Evolutionary conservation across 257 asterid species (phyloP), one percentile per base, ranked within the genome.

Genomic region (Solanum tacnaense): DNA sequence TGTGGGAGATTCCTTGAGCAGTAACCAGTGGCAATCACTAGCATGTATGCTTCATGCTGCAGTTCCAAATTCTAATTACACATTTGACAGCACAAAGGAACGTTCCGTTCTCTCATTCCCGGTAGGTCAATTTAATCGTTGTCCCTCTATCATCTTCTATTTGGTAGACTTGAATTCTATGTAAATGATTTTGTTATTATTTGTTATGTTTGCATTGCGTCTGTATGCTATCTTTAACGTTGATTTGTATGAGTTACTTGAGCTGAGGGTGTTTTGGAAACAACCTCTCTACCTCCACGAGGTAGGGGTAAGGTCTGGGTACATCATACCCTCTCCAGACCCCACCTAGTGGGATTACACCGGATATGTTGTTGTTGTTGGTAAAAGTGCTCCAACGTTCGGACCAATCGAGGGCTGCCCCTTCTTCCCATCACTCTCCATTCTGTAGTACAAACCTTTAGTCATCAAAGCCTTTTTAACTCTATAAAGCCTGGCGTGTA

Each of bases 1-100:
- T 85, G 98, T 95, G 27, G 98, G 98, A 44, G 98, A 95, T 86
- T 95, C 98, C 6, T 84, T 95, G 74, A 90, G 95, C 90, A 86
- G 83, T 1, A 92, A 94, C 29, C 98, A 95, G 49, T 93, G 94
- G 93, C 95, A 94, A 86, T 95, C 98, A n/a, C 90, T 95, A 4
- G 91, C 95, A 7, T 94, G 98, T 89, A 86, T 95, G 95, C 92
- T 95, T 81, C 97, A 91, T 13, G 90, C 79, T 9, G 91, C 94
- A 1, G 84, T 91, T 16, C 95, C 94, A 3, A 70, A 89, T 5
- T 88, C 93, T 13, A 88, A 82, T 6, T 90, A 90, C 91, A 95
- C 84, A 85, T 87, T 90, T 21, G 78, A 20, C 3, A 72, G 85
- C 10, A 75, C 23, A 38, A 87, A 89, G 9, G 88, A 88, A 46